Evolutionary conservation across 2,329 filamentous ascomycete genomes (phyloP).

Genomic region (Ophiostoma sp.): DNA sequence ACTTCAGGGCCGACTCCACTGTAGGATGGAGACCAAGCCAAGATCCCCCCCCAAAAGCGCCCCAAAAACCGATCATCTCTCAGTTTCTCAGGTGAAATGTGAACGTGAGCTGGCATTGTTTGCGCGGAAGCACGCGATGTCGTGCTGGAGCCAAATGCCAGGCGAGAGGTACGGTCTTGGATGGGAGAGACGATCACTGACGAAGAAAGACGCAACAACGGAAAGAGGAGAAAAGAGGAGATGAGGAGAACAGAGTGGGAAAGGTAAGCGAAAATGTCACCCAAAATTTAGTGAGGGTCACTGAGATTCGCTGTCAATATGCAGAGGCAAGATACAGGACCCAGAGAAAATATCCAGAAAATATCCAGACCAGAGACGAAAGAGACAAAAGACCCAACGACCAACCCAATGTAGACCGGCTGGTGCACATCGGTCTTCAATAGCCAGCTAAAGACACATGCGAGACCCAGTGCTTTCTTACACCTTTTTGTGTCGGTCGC

Average conservation of each 20-base stretch:
- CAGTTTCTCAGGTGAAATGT: neutral
- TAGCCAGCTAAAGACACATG: conserved; percentile 9
- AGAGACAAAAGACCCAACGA: neutral
- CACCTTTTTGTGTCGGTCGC: conserved; percentile 2
- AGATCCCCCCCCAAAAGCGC: neutral
- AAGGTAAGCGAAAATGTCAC: neutral
- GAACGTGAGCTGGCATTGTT: neutral
- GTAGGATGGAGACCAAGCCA: neutral
- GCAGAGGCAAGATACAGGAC: neutral
- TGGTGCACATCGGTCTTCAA: neutral
- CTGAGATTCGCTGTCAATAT: neutral
- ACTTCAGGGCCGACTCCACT: neutral
- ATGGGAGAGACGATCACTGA: neutral
- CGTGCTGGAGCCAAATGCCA: conserved; percentile 9
- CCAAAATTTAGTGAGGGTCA: neutral
- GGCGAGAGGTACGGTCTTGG: neutral
- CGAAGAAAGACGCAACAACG: neutral
- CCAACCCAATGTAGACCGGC: neutral
- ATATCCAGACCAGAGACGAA: neutral
- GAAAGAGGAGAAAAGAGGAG: neutral
- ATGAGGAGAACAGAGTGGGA: neutral
- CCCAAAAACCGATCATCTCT: neutral
- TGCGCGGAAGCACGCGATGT: neutral
- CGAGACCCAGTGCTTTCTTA: neutral
- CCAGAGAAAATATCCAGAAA: neutral